These are phyloP conservation scores for Euphorbia schlechtendalii DNA, from an alignment of 441 rosid genomes.

Conservation along the genomic window DNA sequence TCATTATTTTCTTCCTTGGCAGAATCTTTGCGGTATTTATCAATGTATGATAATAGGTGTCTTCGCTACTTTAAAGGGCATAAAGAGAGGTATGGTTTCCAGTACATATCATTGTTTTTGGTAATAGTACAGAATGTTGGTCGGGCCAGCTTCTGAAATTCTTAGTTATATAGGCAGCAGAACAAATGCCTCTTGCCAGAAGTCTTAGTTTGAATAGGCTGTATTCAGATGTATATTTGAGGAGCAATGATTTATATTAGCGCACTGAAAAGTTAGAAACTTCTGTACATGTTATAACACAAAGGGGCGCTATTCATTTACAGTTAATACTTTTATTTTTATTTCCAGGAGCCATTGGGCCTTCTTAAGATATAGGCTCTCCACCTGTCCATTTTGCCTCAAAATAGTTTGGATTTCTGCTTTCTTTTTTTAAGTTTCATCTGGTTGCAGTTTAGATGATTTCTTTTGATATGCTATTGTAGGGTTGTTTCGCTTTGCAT, in stretches of 20 bases:
- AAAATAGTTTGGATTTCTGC: not conserved
- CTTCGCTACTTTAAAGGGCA: conserved; percentile 98
- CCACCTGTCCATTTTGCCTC: not conserved
- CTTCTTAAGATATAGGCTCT: not conserved
- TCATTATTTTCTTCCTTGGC: conserved; percentile 19
- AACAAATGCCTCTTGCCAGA: not conserved
- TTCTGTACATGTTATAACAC: not conserved
- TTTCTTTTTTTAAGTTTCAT: not conserved
- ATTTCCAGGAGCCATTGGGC: not conserved
- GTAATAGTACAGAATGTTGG: not conserved
- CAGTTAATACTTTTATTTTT: not conserved
- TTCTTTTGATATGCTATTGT: conserved; percentile 19
- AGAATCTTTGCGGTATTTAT: conserved; percentile 81
- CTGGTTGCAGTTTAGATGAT: conserved; percentile 14
- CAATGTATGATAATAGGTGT: conserved; percentile 89
- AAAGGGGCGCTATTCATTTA: not conserved
- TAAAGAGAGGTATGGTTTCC: conserved; percentile 58
- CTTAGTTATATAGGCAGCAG: not conserved
- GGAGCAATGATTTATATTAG: not conserved
- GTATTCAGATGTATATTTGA: not conserved
- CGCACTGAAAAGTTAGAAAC: not conserved
- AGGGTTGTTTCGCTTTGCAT: conserved; percentile 95
- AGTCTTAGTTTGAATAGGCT: not conserved
- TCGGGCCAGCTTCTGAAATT: not conserved
- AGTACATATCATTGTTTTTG: not conserved